Evolutionary conservation across 2,329 filamentous ascomycete species (phyloP), one percentile per base, ranked within the genome.

Genomic region (Zasmidium citrigriseum): DNA sequence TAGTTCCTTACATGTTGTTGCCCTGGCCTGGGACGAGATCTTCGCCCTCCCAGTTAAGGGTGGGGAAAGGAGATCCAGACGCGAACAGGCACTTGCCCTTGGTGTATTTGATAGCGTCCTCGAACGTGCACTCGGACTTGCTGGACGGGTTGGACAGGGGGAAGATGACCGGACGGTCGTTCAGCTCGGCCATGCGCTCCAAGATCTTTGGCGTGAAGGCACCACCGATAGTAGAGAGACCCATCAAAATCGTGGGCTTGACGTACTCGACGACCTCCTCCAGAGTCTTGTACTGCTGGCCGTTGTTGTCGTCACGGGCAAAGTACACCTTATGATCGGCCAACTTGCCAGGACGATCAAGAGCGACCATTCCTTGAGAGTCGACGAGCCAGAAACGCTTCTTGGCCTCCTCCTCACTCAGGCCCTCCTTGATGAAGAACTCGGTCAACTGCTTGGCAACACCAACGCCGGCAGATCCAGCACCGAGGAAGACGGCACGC

Each of bases 381-480:
- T 98, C 95, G 60, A 98, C 93, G 49, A 99, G 90, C 86, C 89
- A 98, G 85, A 99, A 98, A 82, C 95, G 95, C 72, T 88, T 86
- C 69, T 88, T 87, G 57, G 95, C 95, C 64, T 91, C 88, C 69
- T 92, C 86, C 76, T 98, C 93, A 10, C 89, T 89, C 71, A 98
- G 82, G 44, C 95, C 95, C 68, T 93, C 90, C 67, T 91, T 90
- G 70, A 93, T 91, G 81, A 98, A 98, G 83, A 91, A 97, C 78
- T 96, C 91, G 57, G 96, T 92, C 64, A 99, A 89, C 81, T 98
- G 95, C 83, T 96, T 96, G 60, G 95, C 95, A 60, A 99, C 95
- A 80, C 95, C 95, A 47, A 96, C 92, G 80, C 95, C 95, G 34
- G 95, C 95, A 60, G 91, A 96, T 57, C 95, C 95, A 54, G 95